A percentile compares a stretch with the other conserved stretches of the same genome.
phyloP scores from a whole-genome alignment of 139 green algal species.

The Eudorina sp. region DNA sequence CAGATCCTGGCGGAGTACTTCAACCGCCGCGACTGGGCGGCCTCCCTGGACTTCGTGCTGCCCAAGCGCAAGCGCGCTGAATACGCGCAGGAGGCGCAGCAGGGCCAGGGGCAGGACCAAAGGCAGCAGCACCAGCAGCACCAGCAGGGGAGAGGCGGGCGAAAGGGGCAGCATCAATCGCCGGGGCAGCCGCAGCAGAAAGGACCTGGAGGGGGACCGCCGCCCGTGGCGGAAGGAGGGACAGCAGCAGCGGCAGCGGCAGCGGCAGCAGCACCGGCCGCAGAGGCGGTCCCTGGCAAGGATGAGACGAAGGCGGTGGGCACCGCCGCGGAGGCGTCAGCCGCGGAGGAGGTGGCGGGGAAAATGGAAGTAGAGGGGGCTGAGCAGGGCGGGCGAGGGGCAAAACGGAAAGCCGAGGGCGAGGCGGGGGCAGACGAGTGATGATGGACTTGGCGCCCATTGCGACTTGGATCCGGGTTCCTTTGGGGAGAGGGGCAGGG shows the following conservation, averaged over 20 bases:
- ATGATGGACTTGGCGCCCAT: no score
- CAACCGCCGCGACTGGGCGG: slow-evolving; percentile 55
- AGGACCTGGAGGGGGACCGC: background rate
- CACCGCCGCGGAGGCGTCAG: background rate
- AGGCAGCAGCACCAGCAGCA: background rate
- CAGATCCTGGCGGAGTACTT: slow-evolving; percentile 60
- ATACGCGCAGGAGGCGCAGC: slow-evolving; percentile 2
- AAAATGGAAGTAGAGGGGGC: background rate
- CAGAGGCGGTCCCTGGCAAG: background rate
- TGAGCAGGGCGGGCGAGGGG: background rate
- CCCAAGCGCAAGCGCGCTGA: slow-evolving; percentile 59
- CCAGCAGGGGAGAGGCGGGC: background rate
- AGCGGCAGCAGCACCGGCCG: background rate
- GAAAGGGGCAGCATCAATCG: no score
- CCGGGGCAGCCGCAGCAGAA: no score
- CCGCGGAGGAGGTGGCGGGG: background rate
- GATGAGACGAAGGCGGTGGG: background rate
- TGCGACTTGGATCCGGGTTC: no score
- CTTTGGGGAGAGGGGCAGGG: no score
- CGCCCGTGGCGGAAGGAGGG: background rate
- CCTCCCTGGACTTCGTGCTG: slow-evolving; percentile 57
- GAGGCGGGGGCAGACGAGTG: background rate
- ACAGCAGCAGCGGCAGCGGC: background rate
- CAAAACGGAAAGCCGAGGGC: slow-evolving; percentile 37
- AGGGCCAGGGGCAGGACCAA: background rate